phyloP scores from a whole-genome alignment of 352 stramenopile species.

The Globisporangium perplexum region DNA sequence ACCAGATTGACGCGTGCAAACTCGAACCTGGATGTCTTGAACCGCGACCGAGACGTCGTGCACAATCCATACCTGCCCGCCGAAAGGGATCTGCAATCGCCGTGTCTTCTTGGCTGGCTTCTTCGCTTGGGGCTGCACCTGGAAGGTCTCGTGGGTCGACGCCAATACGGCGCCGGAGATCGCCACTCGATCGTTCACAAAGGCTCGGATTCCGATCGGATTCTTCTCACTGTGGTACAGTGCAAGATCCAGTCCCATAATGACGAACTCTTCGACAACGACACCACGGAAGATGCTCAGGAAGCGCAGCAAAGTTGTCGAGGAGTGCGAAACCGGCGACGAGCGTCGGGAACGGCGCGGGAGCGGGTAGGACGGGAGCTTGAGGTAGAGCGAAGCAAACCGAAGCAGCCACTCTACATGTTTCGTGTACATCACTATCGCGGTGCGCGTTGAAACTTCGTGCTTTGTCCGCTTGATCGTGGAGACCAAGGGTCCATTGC shows the following conservation, averaged over 20 bases:
- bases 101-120: conserved; percentile 9
- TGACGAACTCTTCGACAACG: conserved; percentile 45
- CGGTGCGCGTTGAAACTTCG: conserved; percentile 47
- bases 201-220: conserved; percentile 52
- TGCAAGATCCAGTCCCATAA: conserved; percentile 62
- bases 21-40: conserved; percentile 51
- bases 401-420: conserved; percentile 70
- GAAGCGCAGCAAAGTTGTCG: conserved; percentile 3
- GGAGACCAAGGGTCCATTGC: conserved; percentile 4
- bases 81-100: conserved; percentile 19
- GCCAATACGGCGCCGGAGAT: conserved; percentile 36
- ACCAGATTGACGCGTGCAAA: conserved; percentile 56
- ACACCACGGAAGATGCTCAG: conserved; percentile 34
- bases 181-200: conserved; percentile 55
- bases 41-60: conserved; percentile 41
- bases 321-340: no score
- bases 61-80: conserved; percentile 29
- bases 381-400: conserved; percentile 45
- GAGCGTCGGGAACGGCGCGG: conserved; percentile 12
- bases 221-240: conserved; percentile 70
- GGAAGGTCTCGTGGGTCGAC: conserved; percentile 23
- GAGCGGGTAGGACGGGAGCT: conserved; percentile 22
- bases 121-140: background rate
- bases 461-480: conserved; percentile 31
- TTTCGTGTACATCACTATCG: conserved; percentile 69